Percentiles rank a stretch among this genome's conserved stretches.
Evolutionary conservation across 1,139 yeast genomes (phyloP).

Genomic region (Hanseniaspora sp.): DNA sequence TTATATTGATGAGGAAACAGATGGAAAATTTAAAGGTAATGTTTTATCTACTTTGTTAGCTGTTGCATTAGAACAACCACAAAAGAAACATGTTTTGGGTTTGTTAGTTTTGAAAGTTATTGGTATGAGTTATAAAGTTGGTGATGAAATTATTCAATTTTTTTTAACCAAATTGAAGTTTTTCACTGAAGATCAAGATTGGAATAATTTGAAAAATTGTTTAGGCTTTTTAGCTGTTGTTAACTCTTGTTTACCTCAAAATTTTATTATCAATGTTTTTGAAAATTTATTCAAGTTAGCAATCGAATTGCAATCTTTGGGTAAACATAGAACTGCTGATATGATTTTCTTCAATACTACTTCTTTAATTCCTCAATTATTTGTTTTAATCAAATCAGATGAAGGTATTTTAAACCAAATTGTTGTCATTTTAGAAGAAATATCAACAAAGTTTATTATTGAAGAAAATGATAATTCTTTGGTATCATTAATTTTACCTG

Average conservation of each 20-base stretch:
- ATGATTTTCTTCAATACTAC: constrained; percentile 55
- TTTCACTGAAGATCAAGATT: constrained; percentile 26
- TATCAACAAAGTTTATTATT: constrained; percentile 22
- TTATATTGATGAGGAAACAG: constrained; percentile 35
- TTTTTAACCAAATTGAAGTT: constrained; percentile 51
- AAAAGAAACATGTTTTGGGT: constrained; percentile 62
- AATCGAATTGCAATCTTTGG: constrained; percentile 40
- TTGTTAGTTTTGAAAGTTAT: constrained; percentile 62
- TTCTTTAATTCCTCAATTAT: constrained; percentile 58
- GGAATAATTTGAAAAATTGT: constrained; percentile 60
- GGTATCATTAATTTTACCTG: constrained; percentile 43
- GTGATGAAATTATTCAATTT: constrained; percentile 58
- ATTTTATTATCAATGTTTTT: constrained; percentile 38
- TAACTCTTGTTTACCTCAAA: constrained; percentile 48
- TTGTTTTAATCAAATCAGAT: constrained; percentile 37
- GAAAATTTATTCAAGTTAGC: constrained; percentile 47
- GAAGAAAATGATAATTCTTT: constrained; percentile 37
- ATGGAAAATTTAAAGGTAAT: constrained; percentile 49
- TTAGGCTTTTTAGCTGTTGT: constrained; percentile 60
- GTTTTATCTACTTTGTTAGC: constrained; percentile 57
- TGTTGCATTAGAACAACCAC: constrained; percentile 77
- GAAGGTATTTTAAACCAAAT: constrained; percentile 41
- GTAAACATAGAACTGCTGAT: constrained; percentile 45
- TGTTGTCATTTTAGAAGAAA: constrained; percentile 23
- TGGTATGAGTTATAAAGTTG: constrained; percentile 54